Base-by-base conservation (phyloP, 2,329 filamentous ascomycete species). In the Gliomastix tumulicola region DNA sequence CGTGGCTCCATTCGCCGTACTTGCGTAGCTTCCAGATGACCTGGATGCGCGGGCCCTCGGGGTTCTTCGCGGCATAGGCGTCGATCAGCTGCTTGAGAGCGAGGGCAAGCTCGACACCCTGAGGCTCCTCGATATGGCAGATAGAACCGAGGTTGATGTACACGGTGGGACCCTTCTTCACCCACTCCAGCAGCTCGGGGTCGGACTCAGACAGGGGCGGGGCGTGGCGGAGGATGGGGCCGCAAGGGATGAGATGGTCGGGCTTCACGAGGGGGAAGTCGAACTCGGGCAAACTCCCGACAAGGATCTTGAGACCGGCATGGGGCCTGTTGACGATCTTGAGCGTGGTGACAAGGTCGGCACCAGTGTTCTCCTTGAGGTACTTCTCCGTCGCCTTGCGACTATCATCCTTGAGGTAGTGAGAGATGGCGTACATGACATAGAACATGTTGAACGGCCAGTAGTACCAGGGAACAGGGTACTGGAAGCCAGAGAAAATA, bases 71-170 rank as follows among this genome's bases (percentile, higher is more conserved):
- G n/a, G n/a, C n/a, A n/a, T n/a, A n/a, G n/a, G n/a, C n/a, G n/a
- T n/a, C 21, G 11, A 36, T 22, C n/a, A 36, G 21, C 13, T n/a
- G 9, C 8, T 50, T 51, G 4, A 73, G 25, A 0, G 60, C 61
- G 1, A 30, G 32, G 0, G 62, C 60, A 21, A 73, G 56, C 21
- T 66, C 59, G 7, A 50, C 33, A 0, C 62, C 63, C 32, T 63
- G 54, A 1, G 53, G 46, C 4, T 56, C 48, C 1, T 51, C 46
- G 5, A 57, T 46, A 1, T 44, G 46, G 32, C 54, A 49, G 4
- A 61, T 53, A 0, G 66, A 66, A 1, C 71, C 71, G 2, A 74
- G 48, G 40, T 68, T 71, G 22, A 74, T 55, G n/a, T 69, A 57
- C 0, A 75, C 48, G 0, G 67, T 72, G 3, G 65, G 63, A 0